These are phyloP conservation scores for Pythium guiyangense DNA, from an alignment of 352 stramenopile species.

Conservation along the genomic window DNA sequence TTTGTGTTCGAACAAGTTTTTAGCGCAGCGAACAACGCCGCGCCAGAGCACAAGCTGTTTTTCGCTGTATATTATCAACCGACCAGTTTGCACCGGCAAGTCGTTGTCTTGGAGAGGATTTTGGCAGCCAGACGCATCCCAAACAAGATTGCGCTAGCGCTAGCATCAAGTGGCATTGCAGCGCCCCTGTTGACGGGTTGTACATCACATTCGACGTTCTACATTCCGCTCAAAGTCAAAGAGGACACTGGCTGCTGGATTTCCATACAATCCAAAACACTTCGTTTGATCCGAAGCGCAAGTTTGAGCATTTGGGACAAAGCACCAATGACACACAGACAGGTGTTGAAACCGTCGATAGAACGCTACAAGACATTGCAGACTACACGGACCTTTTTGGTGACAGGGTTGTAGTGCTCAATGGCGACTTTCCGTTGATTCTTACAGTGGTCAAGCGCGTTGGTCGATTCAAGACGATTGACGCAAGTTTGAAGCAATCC, in stretches of 20 bases:
- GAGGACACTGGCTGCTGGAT: constrained; percentile 17
- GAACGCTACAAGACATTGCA: constrained; percentile 14
- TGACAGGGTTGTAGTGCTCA: constrained; percentile 17
- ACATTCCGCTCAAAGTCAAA: constrained; percentile 17
- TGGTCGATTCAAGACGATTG: constrained; percentile 8
- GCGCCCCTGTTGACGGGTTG: constrained; percentile 19
- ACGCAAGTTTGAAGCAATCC: constrained; percentile 12
- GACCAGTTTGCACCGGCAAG: too few species aligned
- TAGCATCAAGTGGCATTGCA: constrained; percentile 27
- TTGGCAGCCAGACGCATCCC: too few species aligned
- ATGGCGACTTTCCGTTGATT: constrained; percentile 21
- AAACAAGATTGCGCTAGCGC: constrained; percentile 18
- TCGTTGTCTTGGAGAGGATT: too few species aligned
- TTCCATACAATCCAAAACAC: constrained; percentile 12
- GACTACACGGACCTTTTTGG: constrained; percentile 18
- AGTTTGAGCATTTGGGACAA: constrained; percentile 14
- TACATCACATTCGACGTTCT: constrained; percentile 29
- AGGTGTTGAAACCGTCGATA: constrained; percentile 18
- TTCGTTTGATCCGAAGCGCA: constrained; percentile 7
- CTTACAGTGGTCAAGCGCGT: constrained; percentile 13
- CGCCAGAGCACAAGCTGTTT: too few species aligned
- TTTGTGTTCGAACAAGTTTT: too few species aligned
- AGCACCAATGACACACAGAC: constrained; percentile 9
- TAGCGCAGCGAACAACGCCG: too few species aligned
- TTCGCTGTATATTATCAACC: too few species aligned